Evolutionary conservation across 1,139 yeast species (phyloP).

Genomic region (Kodamaea arcana): DNA sequence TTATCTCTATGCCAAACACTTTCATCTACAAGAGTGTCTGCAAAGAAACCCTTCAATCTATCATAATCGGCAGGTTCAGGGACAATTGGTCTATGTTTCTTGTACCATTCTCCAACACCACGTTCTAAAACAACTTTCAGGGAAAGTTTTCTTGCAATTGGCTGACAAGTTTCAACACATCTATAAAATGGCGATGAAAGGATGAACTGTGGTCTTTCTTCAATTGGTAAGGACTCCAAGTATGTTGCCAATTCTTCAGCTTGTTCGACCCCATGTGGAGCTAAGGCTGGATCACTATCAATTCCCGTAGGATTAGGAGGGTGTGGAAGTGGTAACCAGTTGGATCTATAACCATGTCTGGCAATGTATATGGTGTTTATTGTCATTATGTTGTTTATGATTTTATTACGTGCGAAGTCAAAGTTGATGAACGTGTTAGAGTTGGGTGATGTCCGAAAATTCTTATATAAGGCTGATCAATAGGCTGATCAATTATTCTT

Average conservation of each 20-base stretch:
- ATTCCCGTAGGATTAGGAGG: conserved; percentile 78
- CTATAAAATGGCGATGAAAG: conserved; percentile 84
- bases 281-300: conserved; percentile 75
- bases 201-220: conserved; percentile 57
- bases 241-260: conserved; percentile 68
- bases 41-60: conserved; percentile 46
- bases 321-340: conserved; percentile 77
- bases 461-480: too few species aligned
- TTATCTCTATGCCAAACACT: conserved; percentile 42
- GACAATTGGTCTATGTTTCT: conserved; percentile 47
- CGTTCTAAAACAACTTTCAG: conserved; percentile 61
- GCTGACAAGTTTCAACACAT: conserved; percentile 78
- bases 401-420: too few species aligned
- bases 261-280: conserved; percentile 76
- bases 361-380: conserved; percentile 47
- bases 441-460: too few species aligned
- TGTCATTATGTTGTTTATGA: too few species aligned
- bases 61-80: conserved; percentile 59
- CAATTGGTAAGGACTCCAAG: conserved; percentile 30
- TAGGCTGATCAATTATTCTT: too few species aligned
- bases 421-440: too few species aligned
- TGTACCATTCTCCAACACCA: conserved; percentile 74
- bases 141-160: conserved; percentile 54
- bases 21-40: conserved; percentile 36
- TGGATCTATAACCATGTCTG: conserved; percentile 76